Evolutionary conservation across 202 grass and related monocot genomes (phyloP).

Genomic region (Bolboschoenoplectus hybrid): DNA sequence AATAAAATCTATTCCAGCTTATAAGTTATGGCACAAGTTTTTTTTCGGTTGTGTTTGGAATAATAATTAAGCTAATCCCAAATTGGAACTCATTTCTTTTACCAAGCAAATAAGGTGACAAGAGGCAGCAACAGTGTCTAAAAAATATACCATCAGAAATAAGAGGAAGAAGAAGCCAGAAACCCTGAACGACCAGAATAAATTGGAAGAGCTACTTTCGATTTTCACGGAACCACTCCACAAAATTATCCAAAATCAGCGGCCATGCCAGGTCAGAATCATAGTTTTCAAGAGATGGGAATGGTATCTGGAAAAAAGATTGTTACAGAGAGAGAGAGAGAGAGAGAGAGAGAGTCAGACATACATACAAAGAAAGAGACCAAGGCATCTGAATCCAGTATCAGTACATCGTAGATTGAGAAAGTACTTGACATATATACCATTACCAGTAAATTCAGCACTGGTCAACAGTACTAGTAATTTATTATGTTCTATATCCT

Average conservation of each 20-base stretch:
- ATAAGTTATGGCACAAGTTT: neutral
- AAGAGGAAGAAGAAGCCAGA: neutral
- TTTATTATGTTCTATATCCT: neutral
- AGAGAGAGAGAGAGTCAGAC: neutral
- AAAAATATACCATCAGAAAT: slow-evolving; percentile 21
- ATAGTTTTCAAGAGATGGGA: slow-evolving; percentile 95
- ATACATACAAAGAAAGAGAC: neutral
- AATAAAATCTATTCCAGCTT: neutral
- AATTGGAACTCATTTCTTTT: neutral
- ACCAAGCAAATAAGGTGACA: neutral
- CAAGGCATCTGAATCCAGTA: neutral
- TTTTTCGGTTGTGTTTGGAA: neutral
- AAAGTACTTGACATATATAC: neutral
- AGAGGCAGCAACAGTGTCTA: neutral
- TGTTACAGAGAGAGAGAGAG: neutral
- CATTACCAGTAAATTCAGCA: neutral
- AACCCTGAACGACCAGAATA: slow-evolving; percentile 17
- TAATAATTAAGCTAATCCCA: neutral
- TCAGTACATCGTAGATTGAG: neutral
- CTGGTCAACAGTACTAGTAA: neutral
- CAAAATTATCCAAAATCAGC: slow-evolving; percentile 98
- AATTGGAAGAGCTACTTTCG: slow-evolving; percentile 48
- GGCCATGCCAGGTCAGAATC: slow-evolving; percentile 92
- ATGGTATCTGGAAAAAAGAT: slow-evolving; percentile 74
- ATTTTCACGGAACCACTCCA: slow-evolving; percentile 84